Conservation (phyloP, 345 rosid species). For the Hirschfeldia incana region DNA sequence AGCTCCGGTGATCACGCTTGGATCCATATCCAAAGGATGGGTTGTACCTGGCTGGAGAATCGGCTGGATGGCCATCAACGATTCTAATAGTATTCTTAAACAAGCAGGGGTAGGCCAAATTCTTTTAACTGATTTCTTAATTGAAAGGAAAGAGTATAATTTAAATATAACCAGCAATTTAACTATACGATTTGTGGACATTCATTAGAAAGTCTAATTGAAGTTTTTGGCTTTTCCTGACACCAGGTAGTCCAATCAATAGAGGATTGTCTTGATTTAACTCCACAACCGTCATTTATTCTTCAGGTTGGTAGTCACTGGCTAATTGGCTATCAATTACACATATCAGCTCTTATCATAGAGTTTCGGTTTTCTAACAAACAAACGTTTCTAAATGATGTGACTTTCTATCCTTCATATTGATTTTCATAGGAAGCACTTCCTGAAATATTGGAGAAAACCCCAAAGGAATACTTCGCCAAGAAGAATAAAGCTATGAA, state of each 20-base stretch:
- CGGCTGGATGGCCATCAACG: not conserved
- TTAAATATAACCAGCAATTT: not conserved
- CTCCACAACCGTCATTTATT: not conserved
- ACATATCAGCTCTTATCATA: not conserved
- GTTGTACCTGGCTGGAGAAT: not conserved
- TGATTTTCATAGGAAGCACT: not conserved
- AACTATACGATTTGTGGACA: not conserved
- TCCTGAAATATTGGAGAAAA: slow-evolving; percentile 3
- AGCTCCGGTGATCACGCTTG: not conserved
- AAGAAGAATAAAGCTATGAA: not conserved
- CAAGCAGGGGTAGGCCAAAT: not conserved
- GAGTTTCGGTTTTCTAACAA: not conserved
- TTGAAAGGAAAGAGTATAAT: too few relatives aligned
- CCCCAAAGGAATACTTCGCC: not conserved
- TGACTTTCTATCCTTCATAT: not conserved
- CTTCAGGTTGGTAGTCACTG: not conserved
- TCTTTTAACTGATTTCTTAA: not conserved
- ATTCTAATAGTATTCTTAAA: not conserved
- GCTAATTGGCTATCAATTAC: not conserved
- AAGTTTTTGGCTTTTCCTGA: not conserved
- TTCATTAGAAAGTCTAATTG: not conserved
- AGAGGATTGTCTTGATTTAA: not conserved
- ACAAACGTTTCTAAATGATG: not conserved
- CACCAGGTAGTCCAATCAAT: not conserved
- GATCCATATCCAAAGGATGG: not conserved